Evolutionary conservation across 108 stramenopile species (phyloP).

Genomic region (Skeletonema tropicum): DNA sequence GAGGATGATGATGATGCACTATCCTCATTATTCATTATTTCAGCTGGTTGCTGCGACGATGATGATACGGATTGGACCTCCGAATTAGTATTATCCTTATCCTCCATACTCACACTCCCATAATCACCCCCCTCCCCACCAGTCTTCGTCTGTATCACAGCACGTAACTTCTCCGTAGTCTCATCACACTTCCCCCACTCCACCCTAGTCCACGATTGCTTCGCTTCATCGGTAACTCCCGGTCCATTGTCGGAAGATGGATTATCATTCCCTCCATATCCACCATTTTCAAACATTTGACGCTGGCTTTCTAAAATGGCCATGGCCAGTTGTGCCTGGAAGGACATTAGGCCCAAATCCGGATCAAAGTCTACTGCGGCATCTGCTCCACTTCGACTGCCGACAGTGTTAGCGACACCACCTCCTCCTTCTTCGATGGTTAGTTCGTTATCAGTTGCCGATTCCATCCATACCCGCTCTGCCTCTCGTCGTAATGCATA

Average conservation of each 20-base stretch:
- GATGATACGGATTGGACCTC: slow-evolving; percentile 5
- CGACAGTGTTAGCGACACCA: not conserved
- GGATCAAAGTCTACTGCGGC: slow-evolving; percentile 51
- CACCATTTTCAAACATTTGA: slow-evolving; percentile 86
- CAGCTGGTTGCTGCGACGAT: not conserved
- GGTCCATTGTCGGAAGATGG: slow-evolving; percentile 18
- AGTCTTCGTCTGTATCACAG: slow-evolving; percentile 19
- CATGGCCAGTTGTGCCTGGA: slow-evolving; percentile 90
- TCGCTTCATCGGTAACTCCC: slow-evolving; percentile 80
- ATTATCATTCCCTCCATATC: slow-evolving; percentile 73
- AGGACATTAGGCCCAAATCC: slow-evolving; percentile 74
- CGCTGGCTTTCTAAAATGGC: slow-evolving; percentile 88
- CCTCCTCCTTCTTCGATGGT: slow-evolving; percentile 12
- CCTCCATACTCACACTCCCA: slow-evolving; percentile 32
- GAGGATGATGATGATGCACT: not conserved
- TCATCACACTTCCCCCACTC: slow-evolving; percentile 41
- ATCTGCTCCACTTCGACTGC: slow-evolving; percentile 13
- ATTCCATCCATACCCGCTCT: slow-evolving; percentile 71
- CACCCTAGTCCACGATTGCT: slow-evolving; percentile 70
- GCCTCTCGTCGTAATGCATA: slow-evolving; percentile 63
- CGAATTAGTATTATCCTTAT: not conserved
- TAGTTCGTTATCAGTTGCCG: slow-evolving; percentile 48
- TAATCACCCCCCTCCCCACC: slow-evolving; percentile 28
- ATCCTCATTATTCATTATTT: not conserved
- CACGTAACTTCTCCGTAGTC: slow-evolving; percentile 46